Base-by-base conservation (phyloP, 2,329 filamentous ascomycete species). In the Aspergillus pseudonomiae region DNA sequence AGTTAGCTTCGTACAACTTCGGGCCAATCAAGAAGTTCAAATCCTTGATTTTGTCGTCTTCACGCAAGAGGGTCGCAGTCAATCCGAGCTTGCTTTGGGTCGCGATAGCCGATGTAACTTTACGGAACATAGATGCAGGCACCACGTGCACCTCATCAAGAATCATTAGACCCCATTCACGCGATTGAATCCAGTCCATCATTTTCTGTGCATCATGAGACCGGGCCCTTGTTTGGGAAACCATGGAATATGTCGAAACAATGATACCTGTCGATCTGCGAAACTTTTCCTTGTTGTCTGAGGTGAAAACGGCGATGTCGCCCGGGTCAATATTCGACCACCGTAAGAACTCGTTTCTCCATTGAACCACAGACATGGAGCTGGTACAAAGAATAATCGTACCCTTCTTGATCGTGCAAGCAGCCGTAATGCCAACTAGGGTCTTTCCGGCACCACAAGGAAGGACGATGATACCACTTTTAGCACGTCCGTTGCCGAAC, bases 301-400 rank as follows among this genome's bases (percentile, higher is more conserved):
- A 94, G 0, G 95, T 97, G 78, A 99, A 99, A 60, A 96, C 89
- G 34, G 94, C 93, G 73, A 99, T 94, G 73, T 97, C 93, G 69
- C 94, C 90, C 0, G 94, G 93, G 70, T 94, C 91, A 65, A 96
- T 96, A 74, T 98, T 98, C n/a, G 94, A 97, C 95, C 95, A 99
- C 72, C 97, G 97, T 67, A 98, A 82, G 75, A 99, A 99, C 74
- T 99, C 95, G 65, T 95, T 90, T 64, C 93, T 86, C 95, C 95
- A 99, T 77, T 99, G 95, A 24, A 96, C 91, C 6, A 96, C 95
- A 7, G 93, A 97, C 94, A 99, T 99, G 60, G 93, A 94, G 74
- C 93, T 97, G 2, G 95, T 99, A 80, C 93, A 97, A 24, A 99
- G 88, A 9, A 99, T 93, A 62, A 99, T 94, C 26, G 94, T 89